A percentile compares a stretch with the other conserved stretches of the same genome.
Conservation (phyloP, 2,329 filamentous ascomycete species). For the Aspergillus intermedius region DNA sequence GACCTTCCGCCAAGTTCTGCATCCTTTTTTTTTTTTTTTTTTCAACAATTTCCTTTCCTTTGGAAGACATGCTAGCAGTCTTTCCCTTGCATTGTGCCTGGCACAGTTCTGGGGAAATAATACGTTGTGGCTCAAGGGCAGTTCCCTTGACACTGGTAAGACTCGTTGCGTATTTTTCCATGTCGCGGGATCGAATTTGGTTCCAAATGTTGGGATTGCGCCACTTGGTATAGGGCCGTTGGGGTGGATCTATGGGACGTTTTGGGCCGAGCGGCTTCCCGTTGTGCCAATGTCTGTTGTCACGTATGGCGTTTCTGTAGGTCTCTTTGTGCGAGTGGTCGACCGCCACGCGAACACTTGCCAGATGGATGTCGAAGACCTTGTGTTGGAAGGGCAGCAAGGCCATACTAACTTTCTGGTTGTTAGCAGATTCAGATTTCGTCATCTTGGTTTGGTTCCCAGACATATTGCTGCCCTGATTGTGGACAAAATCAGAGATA, state of each 20-base stretch:
- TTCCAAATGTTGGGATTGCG: conserved; percentile 28
- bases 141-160: conserved; percentile 51
- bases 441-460: background rate
- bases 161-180: conserved; percentile 61
- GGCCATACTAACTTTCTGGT: background rate
- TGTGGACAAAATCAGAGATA: background rate
- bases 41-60: background rate
- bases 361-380: conserved; percentile 15
- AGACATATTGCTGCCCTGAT: background rate
- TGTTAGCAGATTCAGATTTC: background rate
- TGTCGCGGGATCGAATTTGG: conserved; percentile 60
- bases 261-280: conserved; percentile 19
- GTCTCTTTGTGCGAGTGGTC: conserved; percentile 5
- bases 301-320: conserved; percentile 11
- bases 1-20: background rate
- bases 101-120: background rate
- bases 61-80: background rate
- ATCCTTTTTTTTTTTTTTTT: background rate
- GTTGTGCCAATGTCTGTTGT: conserved; percentile 24
- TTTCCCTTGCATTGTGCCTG: background rate
- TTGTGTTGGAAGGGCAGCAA: conserved; percentile 12
- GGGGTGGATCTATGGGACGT: conserved; percentile 5
- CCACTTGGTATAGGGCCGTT: conserved; percentile 6
- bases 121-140: background rate
- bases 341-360: conserved; percentile 11